A percentile compares a stretch with the other conserved stretches of the same genome.
phyloP scores from a whole-genome alignment of 345 rosid species.

The Salix exigua region DNA sequence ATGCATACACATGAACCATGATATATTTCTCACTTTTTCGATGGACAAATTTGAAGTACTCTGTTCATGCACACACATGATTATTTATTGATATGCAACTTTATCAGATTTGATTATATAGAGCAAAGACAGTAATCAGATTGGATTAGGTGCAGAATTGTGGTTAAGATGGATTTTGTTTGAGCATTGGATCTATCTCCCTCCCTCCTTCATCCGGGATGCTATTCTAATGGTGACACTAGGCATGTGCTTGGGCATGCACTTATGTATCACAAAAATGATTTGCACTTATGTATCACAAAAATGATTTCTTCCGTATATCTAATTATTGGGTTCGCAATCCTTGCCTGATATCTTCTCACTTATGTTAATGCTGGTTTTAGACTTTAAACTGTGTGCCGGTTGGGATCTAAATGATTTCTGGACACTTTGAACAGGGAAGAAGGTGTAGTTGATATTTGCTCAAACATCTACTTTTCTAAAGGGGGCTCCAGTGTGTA shows the following conservation, averaged over 20 bases:
- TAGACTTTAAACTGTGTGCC: background rate
- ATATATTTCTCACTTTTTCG: no score
- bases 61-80: background rate
- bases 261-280: background rate
- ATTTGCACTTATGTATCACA: background rate
- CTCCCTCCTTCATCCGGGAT: background rate
- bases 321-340: background rate
- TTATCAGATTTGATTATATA: background rate
- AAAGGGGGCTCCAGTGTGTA: background rate
- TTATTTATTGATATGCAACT: background rate
- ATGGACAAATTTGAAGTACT: background rate
- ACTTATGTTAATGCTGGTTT: background rate
- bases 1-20: background rate
- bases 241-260: slow-evolving; percentile 1
- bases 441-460: slow-evolving; percentile 14
- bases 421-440: slow-evolving; percentile 24
- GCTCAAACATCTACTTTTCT: background rate
- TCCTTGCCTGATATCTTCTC: background rate
- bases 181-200: background rate
- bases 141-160: background rate
- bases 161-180: background rate
- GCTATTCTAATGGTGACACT: background rate
- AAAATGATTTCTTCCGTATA: background rate
- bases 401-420: background rate
- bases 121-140: background rate